phyloP scores from a whole-genome alignment of 2,329 filamentous ascomycete species.

The Ascochyta viciae-villosae region DNA sequence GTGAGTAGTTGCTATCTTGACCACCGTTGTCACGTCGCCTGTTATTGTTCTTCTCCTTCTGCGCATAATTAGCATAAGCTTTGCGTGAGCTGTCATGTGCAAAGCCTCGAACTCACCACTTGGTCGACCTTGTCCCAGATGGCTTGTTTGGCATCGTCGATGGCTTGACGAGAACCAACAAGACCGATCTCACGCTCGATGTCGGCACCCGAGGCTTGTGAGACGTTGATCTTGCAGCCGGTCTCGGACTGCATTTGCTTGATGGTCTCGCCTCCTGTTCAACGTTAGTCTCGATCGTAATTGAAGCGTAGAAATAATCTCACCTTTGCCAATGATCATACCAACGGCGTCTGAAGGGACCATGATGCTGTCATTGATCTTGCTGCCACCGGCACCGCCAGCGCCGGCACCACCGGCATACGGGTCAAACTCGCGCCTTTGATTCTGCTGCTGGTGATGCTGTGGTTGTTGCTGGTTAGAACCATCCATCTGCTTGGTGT shows the following conservation, averaged over 20 bases:
- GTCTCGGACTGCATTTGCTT: constrained; percentile 89
- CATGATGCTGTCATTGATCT: constrained; percentile 81
- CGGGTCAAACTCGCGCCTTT: constrained; percentile 48
- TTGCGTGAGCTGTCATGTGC: background rate
- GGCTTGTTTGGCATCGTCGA: constrained; percentile 79
- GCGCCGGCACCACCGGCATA: constrained; percentile 37
- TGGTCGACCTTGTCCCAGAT: constrained; percentile 94
- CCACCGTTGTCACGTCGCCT: constrained; percentile 51
- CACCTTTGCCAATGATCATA: constrained; percentile 93
- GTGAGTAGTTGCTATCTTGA: constrained; percentile 56
- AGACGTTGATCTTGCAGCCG: constrained; percentile 94
- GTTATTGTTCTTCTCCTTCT: constrained; percentile 57
- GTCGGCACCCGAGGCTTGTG: constrained; percentile 79
- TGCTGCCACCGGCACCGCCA: constrained; percentile 54
- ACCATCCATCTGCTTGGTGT: constrained; percentile 64
- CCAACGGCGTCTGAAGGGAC: constrained; percentile 91
- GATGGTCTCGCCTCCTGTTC: constrained; percentile 80
- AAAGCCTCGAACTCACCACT: constrained; percentile 66
- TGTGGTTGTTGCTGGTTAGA: constrained; percentile 22
- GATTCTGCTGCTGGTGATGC: constrained; percentile 27
- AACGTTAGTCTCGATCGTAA: constrained; percentile 23
- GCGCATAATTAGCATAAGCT: constrained; percentile 25
- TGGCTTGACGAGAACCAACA: constrained; percentile 78
- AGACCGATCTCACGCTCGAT: constrained; percentile 86
- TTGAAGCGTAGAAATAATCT: background rate